phyloP scores from a whole-genome alignment of 148 eudicot genomes.

The Hydrangea macrophylla region DNA sequence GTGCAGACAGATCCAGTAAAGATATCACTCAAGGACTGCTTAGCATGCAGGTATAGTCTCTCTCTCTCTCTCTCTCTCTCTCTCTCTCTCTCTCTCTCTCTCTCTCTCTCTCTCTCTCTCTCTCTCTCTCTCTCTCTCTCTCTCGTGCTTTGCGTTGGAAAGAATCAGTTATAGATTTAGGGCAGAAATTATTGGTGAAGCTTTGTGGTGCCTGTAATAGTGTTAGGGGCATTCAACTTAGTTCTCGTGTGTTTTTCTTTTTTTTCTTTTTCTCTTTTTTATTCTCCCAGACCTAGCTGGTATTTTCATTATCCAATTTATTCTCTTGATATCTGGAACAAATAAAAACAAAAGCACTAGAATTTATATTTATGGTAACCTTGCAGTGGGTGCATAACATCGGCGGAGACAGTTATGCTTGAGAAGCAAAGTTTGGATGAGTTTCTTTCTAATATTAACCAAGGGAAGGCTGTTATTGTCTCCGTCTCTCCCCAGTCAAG shows the following conservation, averaged over 20 bases:
- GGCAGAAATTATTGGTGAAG: background rate
- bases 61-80: slow-evolving; percentile 2
- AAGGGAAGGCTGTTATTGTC: slow-evolving; percentile 75
- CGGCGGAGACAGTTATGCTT: slow-evolving; percentile 98
- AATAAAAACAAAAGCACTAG: background rate
- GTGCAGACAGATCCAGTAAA: slow-evolving; percentile 67
- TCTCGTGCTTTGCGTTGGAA: background rate
- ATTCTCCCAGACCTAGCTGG: background rate
- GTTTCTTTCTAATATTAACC: slow-evolving; percentile 63
- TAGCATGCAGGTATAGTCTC: slow-evolving; percentile 87
- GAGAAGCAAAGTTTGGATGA: slow-evolving; percentile 98
- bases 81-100: background rate
- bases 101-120: too few relatives aligned
- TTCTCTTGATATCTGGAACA: background rate
- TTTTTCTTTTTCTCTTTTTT: background rate
- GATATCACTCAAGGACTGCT: slow-evolving; percentile 92
- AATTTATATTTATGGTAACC: slow-evolving; percentile 15
- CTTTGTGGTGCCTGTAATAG: background rate
- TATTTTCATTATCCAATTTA: background rate
- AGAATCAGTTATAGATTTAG: background rate
- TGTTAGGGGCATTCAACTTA: slow-evolving; percentile 3
- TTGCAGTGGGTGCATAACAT: slow-evolving; percentile 94
- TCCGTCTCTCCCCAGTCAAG: slow-evolving; percentile 95
- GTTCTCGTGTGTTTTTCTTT: background rate
- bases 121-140: background rate